Conservation (phyloP, 2,329 filamentous ascomycete genomes). For the Xylaria sp. region DNA sequence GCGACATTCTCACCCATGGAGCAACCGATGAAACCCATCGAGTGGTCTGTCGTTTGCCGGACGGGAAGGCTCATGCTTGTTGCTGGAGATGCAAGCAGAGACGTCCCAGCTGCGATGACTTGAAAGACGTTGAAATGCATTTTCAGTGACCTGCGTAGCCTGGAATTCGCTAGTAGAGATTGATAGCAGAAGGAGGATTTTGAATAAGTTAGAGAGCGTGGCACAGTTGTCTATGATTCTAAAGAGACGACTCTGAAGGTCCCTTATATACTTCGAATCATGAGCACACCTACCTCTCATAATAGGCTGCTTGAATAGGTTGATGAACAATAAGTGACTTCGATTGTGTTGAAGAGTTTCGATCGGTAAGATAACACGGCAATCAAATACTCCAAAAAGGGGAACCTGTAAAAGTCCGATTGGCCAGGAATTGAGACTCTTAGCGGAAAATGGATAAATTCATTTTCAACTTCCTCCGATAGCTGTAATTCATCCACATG, state of each 20-base stretch:
- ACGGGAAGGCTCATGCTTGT: not conserved
- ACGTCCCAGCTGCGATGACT: not conserved
- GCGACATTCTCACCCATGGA: conserved; percentile 49
- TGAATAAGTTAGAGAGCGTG: not conserved
- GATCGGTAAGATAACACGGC: not conserved
- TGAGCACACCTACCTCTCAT: not conserved
- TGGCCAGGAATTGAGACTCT: not conserved
- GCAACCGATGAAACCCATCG: conserved; percentile 50
- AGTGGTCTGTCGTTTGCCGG: conserved; percentile 31
- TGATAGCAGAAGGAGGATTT: not conserved
- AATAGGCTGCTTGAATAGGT: not conserved
- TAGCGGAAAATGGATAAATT: conserved; percentile 2
- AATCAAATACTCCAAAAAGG: conserved; percentile 1
- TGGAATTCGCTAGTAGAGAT: not conserved
- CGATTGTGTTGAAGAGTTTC: not conserved
- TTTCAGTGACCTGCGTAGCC: not conserved
- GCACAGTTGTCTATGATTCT: not conserved
- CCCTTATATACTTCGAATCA: conserved; percentile 2
- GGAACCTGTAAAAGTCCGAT: not conserved
- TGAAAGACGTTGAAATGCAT: conserved; percentile 11
- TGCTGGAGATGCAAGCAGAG: not conserved
- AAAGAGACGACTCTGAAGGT: not conserved
- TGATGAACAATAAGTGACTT: not conserved
- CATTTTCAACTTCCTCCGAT: not conserved
- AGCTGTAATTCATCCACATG: not conserved